A percentile compares a stretch with the other conserved stretches of the same genome.
Conservation (phyloP, 176 grass and related monocot species). For the Guadua angustifolia region DNA sequence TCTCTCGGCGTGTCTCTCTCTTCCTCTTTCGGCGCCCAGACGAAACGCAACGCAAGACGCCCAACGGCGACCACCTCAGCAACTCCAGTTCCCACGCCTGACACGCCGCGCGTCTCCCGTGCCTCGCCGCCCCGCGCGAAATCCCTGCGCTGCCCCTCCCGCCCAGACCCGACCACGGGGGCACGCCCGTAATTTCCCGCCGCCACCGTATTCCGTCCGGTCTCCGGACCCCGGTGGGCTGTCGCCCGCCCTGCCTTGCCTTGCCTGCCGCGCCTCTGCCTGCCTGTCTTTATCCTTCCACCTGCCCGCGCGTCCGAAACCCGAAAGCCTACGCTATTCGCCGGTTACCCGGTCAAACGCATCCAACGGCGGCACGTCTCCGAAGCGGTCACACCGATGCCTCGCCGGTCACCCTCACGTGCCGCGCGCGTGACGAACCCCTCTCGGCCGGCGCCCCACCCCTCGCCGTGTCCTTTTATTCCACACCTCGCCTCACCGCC, state of each 20-base stretch:
- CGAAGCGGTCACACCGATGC: slow-evolving; percentile 60
- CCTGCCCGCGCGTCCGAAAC: slow-evolving; percentile 39
- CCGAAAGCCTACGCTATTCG: slow-evolving; percentile 46
- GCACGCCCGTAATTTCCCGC: slow-evolving; percentile 33
- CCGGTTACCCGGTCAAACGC: slow-evolving; percentile 83
- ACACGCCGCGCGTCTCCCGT: slow-evolving; percentile 20
- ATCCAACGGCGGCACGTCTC: slow-evolving; percentile 78
- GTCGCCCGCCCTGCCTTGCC: slow-evolving; percentile 32
- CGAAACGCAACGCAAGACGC: slow-evolving; percentile 44
- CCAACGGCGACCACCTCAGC: slow-evolving; percentile 67
- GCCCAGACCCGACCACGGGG: neutral
- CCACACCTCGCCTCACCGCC: slow-evolving; percentile 37
- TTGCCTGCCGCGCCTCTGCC: slow-evolving; percentile 9
- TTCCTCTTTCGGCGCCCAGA: slow-evolving; percentile 44
- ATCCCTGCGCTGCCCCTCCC: slow-evolving; percentile 37
- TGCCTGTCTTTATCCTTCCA: slow-evolving; percentile 40
- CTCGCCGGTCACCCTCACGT: slow-evolving; percentile 68
- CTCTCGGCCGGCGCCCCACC: slow-evolving; percentile 47
- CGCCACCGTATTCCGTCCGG: slow-evolving; percentile 63
- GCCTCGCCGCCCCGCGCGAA: slow-evolving; percentile 19
- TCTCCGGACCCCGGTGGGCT: slow-evolving; percentile 51
- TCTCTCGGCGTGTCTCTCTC: slow-evolving; percentile 1
- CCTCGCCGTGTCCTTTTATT: slow-evolving; percentile 60
- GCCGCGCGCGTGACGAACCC: slow-evolving; percentile 50
- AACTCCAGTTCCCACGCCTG: slow-evolving; percentile 44